These are phyloP conservation scores for Moelleriella libera DNA, from an alignment of 2,329 filamentous ascomycete genomes.

Conservation along the genomic window DNA sequence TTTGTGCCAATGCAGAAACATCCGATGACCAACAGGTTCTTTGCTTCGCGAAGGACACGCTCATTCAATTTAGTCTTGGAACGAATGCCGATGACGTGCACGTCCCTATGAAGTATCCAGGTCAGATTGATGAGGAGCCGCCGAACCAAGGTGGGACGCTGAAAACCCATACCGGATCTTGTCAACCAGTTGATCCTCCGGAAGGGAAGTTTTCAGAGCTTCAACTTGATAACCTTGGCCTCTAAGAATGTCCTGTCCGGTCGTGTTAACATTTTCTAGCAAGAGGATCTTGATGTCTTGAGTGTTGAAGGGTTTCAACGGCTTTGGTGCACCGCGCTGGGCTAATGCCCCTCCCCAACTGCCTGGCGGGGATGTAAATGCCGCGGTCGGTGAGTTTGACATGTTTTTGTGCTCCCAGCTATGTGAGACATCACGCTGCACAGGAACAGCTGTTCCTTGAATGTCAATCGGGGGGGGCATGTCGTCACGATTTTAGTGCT, in stretches of 20 bases:
- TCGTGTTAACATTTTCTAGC: constrained; percentile 90
- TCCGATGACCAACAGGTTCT: constrained; percentile 87
- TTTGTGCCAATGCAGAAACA: constrained; percentile 99
- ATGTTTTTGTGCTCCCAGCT: constrained; percentile 40
- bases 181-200: constrained; percentile 87
- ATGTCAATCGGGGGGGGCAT: constrained; percentile 37
- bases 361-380: constrained; percentile 59
- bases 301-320: constrained; percentile 87
- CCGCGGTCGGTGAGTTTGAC: constrained; percentile 60
- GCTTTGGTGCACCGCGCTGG: constrained; percentile 41
- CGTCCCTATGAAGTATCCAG: constrained; percentile 43
- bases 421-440: constrained; percentile 32
- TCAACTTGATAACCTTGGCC: constrained; percentile 94
- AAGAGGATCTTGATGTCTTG: constrained; percentile 94
- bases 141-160: neutral
- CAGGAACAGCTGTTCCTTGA: constrained; percentile 16
- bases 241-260: constrained; percentile 68
- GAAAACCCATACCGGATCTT: constrained; percentile 60
- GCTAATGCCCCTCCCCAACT: constrained; percentile 38
- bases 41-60: constrained; percentile 73
- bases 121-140: constrained; percentile 1
- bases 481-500: neutral
- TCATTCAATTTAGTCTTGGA: constrained; percentile 93
- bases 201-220: constrained; percentile 72
- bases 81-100: constrained; percentile 94